Conservation (phyloP, 2,329 filamentous ascomycete genomes). For the Nemania bipapillata region DNA sequence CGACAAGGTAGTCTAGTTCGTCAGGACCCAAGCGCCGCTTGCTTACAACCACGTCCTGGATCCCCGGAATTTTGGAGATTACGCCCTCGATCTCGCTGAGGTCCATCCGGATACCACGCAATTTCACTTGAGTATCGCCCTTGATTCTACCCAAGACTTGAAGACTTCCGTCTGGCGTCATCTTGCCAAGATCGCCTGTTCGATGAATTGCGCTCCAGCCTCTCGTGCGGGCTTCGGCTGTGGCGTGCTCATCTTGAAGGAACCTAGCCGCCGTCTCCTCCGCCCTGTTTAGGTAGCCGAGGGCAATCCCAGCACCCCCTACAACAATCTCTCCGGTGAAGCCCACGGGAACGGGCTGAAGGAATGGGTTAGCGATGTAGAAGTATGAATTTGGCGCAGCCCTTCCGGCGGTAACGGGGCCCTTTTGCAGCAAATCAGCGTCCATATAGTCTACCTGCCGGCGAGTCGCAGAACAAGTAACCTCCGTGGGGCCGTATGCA, state of each 20-base stretch:
- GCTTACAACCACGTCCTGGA: no score
- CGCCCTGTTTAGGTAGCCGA: not conserved
- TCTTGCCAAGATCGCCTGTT: not conserved
- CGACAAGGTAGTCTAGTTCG: no score
- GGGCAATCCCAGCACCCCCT: not conserved
- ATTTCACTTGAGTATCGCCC: conserved; percentile 8
- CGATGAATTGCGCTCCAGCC: not conserved
- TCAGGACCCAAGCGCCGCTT: no score
- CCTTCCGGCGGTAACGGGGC: no score
- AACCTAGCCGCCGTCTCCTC: not conserved
- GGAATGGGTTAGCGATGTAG: no score
- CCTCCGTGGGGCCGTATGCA: no score
- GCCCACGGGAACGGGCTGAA: no score
- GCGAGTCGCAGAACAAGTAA: no score
- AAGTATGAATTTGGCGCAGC: no score
- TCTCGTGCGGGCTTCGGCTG: not conserved
- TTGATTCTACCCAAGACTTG: not conserved
- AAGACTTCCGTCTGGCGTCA: not conserved
- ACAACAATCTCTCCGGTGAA: not conserved
- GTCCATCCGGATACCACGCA: not conserved
- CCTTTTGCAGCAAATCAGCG: no score
- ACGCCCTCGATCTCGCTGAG: conserved; percentile 12
- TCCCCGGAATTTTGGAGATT: no score
- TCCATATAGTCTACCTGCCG: no score
- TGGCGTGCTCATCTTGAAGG: not conserved